Evolutionary conservation across 2,329 filamentous ascomycete species (phyloP), one percentile per base, ranked within the genome.

Genomic region (Fusarium phyllophilum): DNA sequence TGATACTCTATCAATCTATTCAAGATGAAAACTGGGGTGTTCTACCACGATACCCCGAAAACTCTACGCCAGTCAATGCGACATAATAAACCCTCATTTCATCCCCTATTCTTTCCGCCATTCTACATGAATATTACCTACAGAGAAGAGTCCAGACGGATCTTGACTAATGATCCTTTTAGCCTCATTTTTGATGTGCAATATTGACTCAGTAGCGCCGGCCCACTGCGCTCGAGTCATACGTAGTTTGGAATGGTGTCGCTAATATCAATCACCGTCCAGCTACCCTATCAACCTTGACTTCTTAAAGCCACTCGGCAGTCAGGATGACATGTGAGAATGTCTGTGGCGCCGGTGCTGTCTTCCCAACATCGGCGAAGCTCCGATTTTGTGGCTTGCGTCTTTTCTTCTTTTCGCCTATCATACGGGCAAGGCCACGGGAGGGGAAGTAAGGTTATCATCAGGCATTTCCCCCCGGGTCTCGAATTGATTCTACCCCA

Each of bases 301-400:
- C 20, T 18, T 58, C 55, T n/a, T 22, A n/a, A 36, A 48, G 55
- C 41, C 41, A 58, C 55, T 13, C 55, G 55, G 55, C 31, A 58
- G 29, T 36, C 34, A 48, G 7, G 12, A 7, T 36, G 31, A 45
- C 41, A 58, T 34, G 54, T 24, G 29, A 57, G n/a, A 18, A 44
- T 33, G 29, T 46, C n/a, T 18, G n/a, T 58, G 55, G 31, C 41
- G 29, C 13, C 20, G 41, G 31, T 17, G 31, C 6, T 36, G 8
- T 34, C 4, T 22, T 5, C 41, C 55, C 24, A 29, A 36, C n/a
- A 29, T 29, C 31, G n/a, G 55, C n/a, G 41, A 48, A 36, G 31
- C 18, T n/a, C 55, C 31, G 39, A 29, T 29, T n/a, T 22, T 18
- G 39, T 48, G 55, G 39, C 55, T 48, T 58, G 41, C 18, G 18